Percentiles rank a stretch among this genome's conserved stretches.
phyloP scores from a whole-genome alignment of 768 basidiomycete genomes.

The Leccinellum luteum region DNA sequence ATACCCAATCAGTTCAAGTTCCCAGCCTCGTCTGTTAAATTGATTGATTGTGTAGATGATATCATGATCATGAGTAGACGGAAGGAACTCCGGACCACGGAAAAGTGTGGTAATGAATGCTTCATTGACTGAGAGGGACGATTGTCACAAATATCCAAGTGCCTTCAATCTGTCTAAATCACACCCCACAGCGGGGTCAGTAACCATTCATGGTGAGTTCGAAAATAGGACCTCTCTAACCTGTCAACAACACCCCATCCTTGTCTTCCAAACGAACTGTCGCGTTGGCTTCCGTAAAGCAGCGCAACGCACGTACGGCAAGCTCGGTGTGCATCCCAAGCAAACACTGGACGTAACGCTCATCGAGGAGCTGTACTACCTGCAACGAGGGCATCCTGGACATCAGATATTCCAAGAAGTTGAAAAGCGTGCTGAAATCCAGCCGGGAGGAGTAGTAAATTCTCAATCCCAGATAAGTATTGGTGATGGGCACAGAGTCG shows the following conservation, averaged over 20 bases:
- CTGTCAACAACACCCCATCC: slow-evolving; percentile 20
- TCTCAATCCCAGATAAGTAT: background rate
- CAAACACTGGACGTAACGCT: slow-evolving; percentile 14
- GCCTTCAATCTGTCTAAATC: slow-evolving; percentile 16
- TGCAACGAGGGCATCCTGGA: slow-evolving; percentile 17
- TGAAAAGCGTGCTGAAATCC: slow-evolving; percentile 12
- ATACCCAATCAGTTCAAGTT: no score
- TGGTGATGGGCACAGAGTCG: background rate
- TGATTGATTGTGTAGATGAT: no score
- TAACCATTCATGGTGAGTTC: background rate
- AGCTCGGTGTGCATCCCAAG: slow-evolving; percentile 14
- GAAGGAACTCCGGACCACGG: no score
- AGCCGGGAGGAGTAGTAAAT: background rate
- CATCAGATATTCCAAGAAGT: slow-evolving; percentile 8
- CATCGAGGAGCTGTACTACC: slow-evolving; percentile 20
- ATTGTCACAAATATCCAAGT: slow-evolving; percentile 1
- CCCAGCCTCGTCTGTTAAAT: no score
- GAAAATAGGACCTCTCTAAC: slow-evolving; percentile 6
- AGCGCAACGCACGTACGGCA: slow-evolving; percentile 6
- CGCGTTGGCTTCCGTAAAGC: background rate
- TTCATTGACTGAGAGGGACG: background rate
- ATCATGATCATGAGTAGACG: no score
- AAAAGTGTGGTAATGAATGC: no score
- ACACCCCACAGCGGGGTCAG: background rate
- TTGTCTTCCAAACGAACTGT: slow-evolving; percentile 24